These are phyloP conservation scores for Termitomyces eurrhizus DNA, from an alignment of 768 basidiomycete species.

Conservation along the genomic window DNA sequence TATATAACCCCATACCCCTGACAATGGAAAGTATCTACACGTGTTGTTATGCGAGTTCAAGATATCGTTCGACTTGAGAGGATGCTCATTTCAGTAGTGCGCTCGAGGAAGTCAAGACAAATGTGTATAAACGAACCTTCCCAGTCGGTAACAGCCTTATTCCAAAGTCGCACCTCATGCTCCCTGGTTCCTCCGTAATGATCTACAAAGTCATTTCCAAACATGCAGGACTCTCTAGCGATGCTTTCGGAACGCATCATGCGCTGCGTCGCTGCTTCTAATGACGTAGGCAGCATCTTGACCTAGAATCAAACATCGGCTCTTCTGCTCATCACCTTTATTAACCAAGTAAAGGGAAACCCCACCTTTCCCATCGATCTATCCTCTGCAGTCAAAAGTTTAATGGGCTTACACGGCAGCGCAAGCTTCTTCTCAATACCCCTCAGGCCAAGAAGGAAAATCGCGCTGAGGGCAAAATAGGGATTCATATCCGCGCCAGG, in stretches of 20 bases:
- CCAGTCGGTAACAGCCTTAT: slow-evolving; percentile 90
- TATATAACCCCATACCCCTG: background rate
- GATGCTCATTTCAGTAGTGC: slow-evolving; percentile 7
- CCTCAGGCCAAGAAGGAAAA: slow-evolving; percentile 82
- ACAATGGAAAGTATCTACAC: background rate
- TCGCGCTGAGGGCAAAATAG: slow-evolving; percentile 82
- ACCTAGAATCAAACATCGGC: slow-evolving; percentile 37
- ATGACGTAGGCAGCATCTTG: slow-evolving; percentile 70
- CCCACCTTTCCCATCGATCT: slow-evolving; percentile 52
- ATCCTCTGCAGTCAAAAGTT: slow-evolving; percentile 51
- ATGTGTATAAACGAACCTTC: slow-evolving; percentile 59
- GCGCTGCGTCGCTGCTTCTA: slow-evolving; percentile 72
- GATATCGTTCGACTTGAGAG: slow-evolving; percentile 69
- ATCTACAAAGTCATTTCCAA: slow-evolving; percentile 89
- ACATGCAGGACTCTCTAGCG: slow-evolving; percentile 68
- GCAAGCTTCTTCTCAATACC: slow-evolving; percentile 78
- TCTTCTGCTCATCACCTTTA: slow-evolving; percentile 14
- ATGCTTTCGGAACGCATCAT: slow-evolving; percentile 80
- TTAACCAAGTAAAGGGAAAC: slow-evolving; percentile 2
- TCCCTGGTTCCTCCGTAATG: slow-evolving; percentile 95
- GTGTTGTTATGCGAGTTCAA: slow-evolving; percentile 67
- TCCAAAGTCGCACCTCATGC: slow-evolving; percentile 85
- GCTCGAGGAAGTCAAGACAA: slow-evolving; percentile 12
- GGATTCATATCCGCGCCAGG: slow-evolving; percentile 98
- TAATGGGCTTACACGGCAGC: slow-evolving; percentile 70